Base-by-base conservation (phyloP, 768 basidiomycete species). In the Macrolepiota dolichaula region DNA sequence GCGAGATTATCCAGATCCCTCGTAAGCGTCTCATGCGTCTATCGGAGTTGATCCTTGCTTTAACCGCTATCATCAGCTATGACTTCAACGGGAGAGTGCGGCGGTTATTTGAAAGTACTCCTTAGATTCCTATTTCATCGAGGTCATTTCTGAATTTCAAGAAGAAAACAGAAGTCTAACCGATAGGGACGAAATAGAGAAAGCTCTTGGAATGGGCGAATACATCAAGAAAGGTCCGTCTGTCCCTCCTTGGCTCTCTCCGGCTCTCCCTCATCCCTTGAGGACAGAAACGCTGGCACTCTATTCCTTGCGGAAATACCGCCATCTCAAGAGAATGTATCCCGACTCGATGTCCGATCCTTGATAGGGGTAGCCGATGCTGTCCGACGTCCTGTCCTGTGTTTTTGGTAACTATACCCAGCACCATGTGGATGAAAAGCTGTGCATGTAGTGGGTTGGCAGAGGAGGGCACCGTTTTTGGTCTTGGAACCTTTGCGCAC, bases 161-260 rank as follows among this genome's bases (percentile, higher is more conserved):
- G 35, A 67, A 92, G 91, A 88, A 73, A 90, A 92, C 67, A 81
- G 81, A 60, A 66, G 79, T 65, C 73, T 94, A 64, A 85, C 81
- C 17, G 83, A 90, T 65, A 78, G 78, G 62, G 79, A 83, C 19
- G 89, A 93, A 63, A 90, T 93, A 56, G 89, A 93, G 74, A 85
- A 80, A 60, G 91, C 91, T 0, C 74, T 93, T 60, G 81, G 79
- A 61, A 73, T 93, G 32, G 89, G 86, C 12, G 91, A 93, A 70
- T 93, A 92, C 66, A 93, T 94, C 73, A 91, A 87, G 75, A 89
- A 91, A 68, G 92, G 92, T 89, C 67, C 63, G 82, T 68, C 35
- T 46, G 22, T n/a, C 44, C 47, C 36, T 6, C 24, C 59, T 22
- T 40, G 25, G 4, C 22, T 13, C 36, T 35, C 7, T 47, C 44